Evolutionary conservation across 768 basidiomycete species (phyloP).

Genomic region (Lactifluus subvellereus): DNA sequence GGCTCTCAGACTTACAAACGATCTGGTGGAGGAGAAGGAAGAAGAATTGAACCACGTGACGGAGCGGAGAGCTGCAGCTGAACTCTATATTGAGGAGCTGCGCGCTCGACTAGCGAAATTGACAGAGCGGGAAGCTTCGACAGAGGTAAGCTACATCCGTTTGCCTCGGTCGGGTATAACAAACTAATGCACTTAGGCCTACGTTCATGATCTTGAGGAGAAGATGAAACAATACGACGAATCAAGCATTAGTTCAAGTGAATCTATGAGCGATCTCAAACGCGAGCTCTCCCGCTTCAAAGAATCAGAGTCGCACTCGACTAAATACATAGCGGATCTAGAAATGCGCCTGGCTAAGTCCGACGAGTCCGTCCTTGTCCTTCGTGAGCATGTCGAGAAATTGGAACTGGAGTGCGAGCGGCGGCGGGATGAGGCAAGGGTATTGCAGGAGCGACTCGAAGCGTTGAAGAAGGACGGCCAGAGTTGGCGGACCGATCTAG

Average conservation of each 20-base stretch:
- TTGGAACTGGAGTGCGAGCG: slow-evolving; percentile 73
- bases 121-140: slow-evolving; percentile 81
- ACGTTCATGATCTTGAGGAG: slow-evolving; percentile 89
- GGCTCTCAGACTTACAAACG: slow-evolving; percentile 85
- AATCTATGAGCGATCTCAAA: slow-evolving; percentile 76
- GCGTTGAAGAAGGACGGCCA: slow-evolving; percentile 67
- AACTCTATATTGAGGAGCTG: slow-evolving; percentile 85
- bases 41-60: slow-evolving; percentile 61
- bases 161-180: slow-evolving; percentile 16
- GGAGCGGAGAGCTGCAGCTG: slow-evolving; percentile 70
- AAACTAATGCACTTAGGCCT: slow-evolving; percentile 52
- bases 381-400: slow-evolving; percentile 66
- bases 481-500: slow-evolving; percentile 79
- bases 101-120: slow-evolving; percentile 73
- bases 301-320: slow-evolving; percentile 65
- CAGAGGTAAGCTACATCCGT: slow-evolving; percentile 58
- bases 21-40: slow-evolving; percentile 89
- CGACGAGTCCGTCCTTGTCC: slow-evolving; percentile 65
- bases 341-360: slow-evolving; percentile 74
- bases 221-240: slow-evolving; percentile 86
- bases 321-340: slow-evolving; percentile 79
- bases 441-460: slow-evolving; percentile 67
- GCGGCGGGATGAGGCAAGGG: slow-evolving; percentile 65
- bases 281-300: slow-evolving; percentile 75
- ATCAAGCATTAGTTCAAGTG: slow-evolving; percentile 63